Base-by-base conservation (phyloP, 768 basidiomycete genomes). In the Kwoniella sp. region DNA sequence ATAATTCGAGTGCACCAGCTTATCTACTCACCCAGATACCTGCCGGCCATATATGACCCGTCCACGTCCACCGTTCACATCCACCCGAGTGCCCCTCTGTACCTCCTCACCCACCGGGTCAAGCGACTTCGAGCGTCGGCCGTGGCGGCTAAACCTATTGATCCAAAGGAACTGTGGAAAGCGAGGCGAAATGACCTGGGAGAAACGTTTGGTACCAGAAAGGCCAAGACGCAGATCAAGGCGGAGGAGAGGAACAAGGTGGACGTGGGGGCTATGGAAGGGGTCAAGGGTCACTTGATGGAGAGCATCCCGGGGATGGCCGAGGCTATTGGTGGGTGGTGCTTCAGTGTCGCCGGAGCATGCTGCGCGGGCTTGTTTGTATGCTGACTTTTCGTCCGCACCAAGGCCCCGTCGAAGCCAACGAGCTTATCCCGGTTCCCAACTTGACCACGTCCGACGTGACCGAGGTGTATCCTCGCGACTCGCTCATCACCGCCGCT, bases 171-270 rank as follows among this genome's bases (percentile, higher is more conserved):
- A 1, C 59, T 83, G 53, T 83, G 80, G 51, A 76, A 80, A 33
- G 79, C 84, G 44, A 85, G 84, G 14, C 80, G 84, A 34, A 87
- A 81, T 48, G 79, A 82, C n/a, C 81, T 99, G 1, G 91, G 93
- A 27, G 85, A 90, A 71, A 82, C 87, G 1, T 99, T 99, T 59
- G 93, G 93, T 19, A 93, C 91, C 22, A 88, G 90, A 76, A 98
- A 95, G 71, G 89, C 90, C 38, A 86, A 89, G 73, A 82, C 83
- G 9, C 84, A 83, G 25, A 91, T 96, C 67, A 82, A 82, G 46
- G 86, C 89, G 3, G 81, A 81, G 46, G 90, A 92, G 74, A 81
- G 93, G 59, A 93, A 92, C 76, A 84, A 84, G 71, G 84, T 99
- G 31, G 90, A 95, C 76, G 83, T 87, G 17, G 78, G 79, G 52